phyloP scores from a whole-genome alignment of 73 alveolate species.

The Paraurostyla sp. region DNA sequence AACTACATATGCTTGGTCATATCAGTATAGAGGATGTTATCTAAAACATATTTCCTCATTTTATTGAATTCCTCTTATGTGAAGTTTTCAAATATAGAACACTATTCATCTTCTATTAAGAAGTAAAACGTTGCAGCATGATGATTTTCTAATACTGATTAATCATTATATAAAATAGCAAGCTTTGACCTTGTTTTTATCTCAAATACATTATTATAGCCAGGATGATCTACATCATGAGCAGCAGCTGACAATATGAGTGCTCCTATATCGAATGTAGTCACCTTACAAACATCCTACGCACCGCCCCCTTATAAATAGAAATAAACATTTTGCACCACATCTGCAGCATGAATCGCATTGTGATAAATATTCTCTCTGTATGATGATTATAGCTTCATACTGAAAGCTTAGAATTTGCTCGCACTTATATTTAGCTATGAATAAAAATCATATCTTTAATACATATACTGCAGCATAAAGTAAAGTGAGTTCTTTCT shows the following conservation, averaged over 20 bases:
- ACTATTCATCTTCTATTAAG: slow-evolving; percentile 67
- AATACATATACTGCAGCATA: slow-evolving; percentile 47
- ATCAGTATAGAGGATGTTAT: slow-evolving; percentile 81
- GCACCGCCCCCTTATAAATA: slow-evolving; percentile 34
- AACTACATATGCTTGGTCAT: slow-evolving; percentile 81
- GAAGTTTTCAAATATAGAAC: slow-evolving; percentile 72
- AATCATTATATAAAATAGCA: slow-evolving; percentile 87
- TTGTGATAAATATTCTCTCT: slow-evolving; percentile 78
- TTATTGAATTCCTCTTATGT: slow-evolving; percentile 59
- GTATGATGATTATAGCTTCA: slow-evolving; percentile 15
- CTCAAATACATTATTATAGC: slow-evolving; percentile 84
- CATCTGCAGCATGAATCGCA: slow-evolving; percentile 87
- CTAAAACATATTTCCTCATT: slow-evolving; percentile 75
- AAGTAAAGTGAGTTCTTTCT: slow-evolving; percentile 54
- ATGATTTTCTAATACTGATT: slow-evolving; percentile 88
- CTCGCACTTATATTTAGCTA: neutral
- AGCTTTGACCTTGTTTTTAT: slow-evolving; percentile 73
- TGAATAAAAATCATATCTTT: slow-evolving; percentile 17
- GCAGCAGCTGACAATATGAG: slow-evolving; percentile 69
- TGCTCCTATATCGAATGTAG: slow-evolving; percentile 32
- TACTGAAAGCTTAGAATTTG: slow-evolving; percentile 9
- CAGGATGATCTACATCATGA: slow-evolving; percentile 96
- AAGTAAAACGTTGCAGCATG: slow-evolving; percentile 86
- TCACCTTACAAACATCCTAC: neutral
- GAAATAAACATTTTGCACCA: slow-evolving; percentile 71